A percentile compares a stretch with the other conserved stretches of the same genome.
Evolutionary conservation across 2,329 filamentous ascomycete genomes (phyloP).

Genomic region (Penicillium glabrum): DNA sequence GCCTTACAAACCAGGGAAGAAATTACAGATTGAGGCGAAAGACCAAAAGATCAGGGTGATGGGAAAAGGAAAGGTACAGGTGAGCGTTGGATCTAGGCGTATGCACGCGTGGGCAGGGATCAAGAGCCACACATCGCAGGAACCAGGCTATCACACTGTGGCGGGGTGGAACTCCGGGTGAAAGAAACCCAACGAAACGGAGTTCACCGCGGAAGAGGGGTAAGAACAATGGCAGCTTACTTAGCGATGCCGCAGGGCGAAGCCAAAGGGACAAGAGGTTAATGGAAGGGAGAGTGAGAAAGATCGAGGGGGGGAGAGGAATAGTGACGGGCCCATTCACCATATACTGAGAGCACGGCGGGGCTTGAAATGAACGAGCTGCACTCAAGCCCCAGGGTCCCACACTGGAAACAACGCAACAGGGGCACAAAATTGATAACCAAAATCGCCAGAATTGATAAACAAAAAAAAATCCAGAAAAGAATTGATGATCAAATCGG

Average conservation of each 20-base stretch:
- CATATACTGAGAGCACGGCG: conserved; percentile 10
- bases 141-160: neutral
- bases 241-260: conserved; percentile 5
- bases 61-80: neutral
- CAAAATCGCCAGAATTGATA: neutral
- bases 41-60: neutral
- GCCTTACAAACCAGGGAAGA: neutral
- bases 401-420: conserved; percentile 1
- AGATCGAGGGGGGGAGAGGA: conserved; percentile 1
- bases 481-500: conserved; percentile 10
- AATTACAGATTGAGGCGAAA: conserved; percentile 2
- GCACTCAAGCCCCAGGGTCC: neutral
- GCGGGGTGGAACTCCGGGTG: neutral
- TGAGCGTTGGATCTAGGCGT: neutral
- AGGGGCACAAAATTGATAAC: neutral
- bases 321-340: neutral
- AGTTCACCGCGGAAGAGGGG: neutral
- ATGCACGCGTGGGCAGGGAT: neutral
- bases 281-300: neutral
- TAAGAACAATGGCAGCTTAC: conserved; percentile 8
- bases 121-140: neutral
- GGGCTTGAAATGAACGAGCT: neutral
- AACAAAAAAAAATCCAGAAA: neutral
- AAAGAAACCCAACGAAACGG: neutral
- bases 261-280: neutral